Evolutionary conservation across 148 eudicot species (phyloP).

Genomic region (Dianthus caryophyllus): DNA sequence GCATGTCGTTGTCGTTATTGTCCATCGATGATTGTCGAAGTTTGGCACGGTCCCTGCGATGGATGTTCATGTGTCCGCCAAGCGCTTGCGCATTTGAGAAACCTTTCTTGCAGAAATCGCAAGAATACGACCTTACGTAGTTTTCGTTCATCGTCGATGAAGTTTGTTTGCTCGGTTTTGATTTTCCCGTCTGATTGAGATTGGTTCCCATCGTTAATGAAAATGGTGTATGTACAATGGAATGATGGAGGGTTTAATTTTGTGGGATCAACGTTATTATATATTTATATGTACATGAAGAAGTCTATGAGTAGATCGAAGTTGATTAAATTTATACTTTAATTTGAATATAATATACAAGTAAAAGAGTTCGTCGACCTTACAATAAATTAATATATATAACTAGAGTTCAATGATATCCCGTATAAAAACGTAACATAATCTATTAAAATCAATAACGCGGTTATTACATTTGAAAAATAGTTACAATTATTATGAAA

Average conservation of each 20-base stretch:
- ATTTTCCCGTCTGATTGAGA: background rate
- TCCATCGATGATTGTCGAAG: slow-evolving; percentile 26
- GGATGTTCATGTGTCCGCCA: slow-evolving; percentile 55
- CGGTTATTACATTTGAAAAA: too few species aligned
- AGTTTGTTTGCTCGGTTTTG: background rate
- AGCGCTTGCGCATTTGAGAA: slow-evolving; percentile 52
- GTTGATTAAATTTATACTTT: background rate
- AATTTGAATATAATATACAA: too few species aligned
- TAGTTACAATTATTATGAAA: too few species aligned
- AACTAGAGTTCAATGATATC: too few species aligned
- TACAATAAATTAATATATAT: too few species aligned
- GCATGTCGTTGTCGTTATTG: background rate
- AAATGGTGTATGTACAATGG: background rate
- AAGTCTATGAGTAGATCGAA: background rate
- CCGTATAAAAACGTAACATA: too few species aligned
- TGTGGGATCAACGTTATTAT: too few species aligned
- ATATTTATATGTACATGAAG: slow-evolving; percentile 1
- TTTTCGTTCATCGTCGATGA: background rate
- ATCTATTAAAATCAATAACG: too few species aligned
- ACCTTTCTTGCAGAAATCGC: slow-evolving; percentile 48
- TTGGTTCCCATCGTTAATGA: background rate
- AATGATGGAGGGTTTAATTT: background rate
- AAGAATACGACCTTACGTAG: slow-evolving; percentile 30
- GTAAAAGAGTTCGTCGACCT: too few species aligned
- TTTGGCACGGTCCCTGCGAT: slow-evolving; percentile 42